phyloP scores from a whole-genome alignment of 345 rosid genomes.

The Bruguiera sexangula region DNA sequence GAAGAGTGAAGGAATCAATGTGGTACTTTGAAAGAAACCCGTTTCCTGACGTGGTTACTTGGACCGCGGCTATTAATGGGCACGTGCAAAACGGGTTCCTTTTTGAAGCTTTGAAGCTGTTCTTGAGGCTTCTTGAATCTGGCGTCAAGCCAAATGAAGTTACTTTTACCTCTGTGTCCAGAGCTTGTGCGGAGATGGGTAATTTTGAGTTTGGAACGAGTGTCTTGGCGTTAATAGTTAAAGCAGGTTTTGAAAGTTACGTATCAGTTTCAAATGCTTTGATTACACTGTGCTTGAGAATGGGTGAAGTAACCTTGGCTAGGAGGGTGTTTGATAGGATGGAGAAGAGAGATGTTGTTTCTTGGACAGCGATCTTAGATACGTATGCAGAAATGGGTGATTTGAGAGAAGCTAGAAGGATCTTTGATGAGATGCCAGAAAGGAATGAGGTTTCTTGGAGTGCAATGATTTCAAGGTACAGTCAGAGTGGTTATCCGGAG shows the following conservation, averaged over 20 bases:
- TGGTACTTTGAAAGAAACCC: constrained; percentile 51
- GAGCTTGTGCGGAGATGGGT: constrained; percentile 38
- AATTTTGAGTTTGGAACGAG: constrained; percentile 37
- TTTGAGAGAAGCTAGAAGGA: constrained; percentile 43
- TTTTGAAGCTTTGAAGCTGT: constrained; percentile 44
- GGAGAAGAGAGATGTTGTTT: constrained; percentile 47
- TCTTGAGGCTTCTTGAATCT: constrained; percentile 38
- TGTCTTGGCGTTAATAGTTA: constrained; percentile 43
- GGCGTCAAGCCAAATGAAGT: constrained; percentile 45
- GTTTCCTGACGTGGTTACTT: constrained; percentile 44
- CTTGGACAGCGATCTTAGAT: constrained; percentile 63
- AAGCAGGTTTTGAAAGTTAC: constrained; percentile 40
- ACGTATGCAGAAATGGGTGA: constrained; percentile 42
- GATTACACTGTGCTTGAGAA: constrained; percentile 47
- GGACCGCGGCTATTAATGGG: constrained; percentile 58
- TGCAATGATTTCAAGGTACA: constrained; percentile 52
- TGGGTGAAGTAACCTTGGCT: constrained; percentile 39
- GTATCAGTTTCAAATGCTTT: constrained; percentile 49
- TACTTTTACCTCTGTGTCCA: constrained; percentile 44
- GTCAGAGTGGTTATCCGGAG: constrained; percentile 45
- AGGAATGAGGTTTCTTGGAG: constrained; percentile 66
- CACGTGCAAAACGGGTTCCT: constrained; percentile 42
- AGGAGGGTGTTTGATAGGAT: constrained; percentile 44
- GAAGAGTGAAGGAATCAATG: constrained; percentile 47
- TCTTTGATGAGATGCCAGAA: constrained; percentile 51